Percentiles rank a stretch among this genome's conserved stretches.
These are phyloP conservation scores for Calocybe cyanea DNA, from an alignment of 768 basidiomycete species.

Conservation along the genomic window DNA sequence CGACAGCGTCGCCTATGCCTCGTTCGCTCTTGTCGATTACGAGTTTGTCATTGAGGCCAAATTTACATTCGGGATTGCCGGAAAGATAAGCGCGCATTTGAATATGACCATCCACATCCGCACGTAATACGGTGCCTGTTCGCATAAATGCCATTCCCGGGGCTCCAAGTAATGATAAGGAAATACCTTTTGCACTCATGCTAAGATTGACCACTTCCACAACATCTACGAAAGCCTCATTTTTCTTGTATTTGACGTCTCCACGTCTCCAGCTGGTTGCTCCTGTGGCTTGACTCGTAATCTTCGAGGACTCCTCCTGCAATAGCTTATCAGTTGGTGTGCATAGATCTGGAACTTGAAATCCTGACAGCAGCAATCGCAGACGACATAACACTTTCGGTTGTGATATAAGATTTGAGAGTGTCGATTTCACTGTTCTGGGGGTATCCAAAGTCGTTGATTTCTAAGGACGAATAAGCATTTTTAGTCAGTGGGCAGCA, in stretches of 20 bases:
- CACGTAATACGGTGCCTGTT: slow-evolving; percentile 82
- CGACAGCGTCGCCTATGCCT: slow-evolving; percentile 75
- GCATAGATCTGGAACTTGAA: neutral
- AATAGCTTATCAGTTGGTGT: slow-evolving; percentile 5
- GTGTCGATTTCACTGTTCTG: slow-evolving; percentile 99
- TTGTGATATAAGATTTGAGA: slow-evolving; percentile 96
- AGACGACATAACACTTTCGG: slow-evolving; percentile 88
- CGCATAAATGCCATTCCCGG: slow-evolving; percentile 3
- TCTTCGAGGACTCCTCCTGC: slow-evolving; percentile 96
- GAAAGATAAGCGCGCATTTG: slow-evolving; percentile 97
- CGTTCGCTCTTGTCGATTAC: slow-evolving; percentile 86
- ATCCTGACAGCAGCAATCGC: slow-evolving; percentile 73
- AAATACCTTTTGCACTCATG: slow-evolving; percentile 91
- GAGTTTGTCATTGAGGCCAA: slow-evolving; percentile 96
- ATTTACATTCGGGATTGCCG: slow-evolving; percentile 98
- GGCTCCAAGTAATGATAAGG: slow-evolving; percentile 13
- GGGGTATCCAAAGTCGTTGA: slow-evolving; percentile 98
- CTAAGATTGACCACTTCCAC: slow-evolving; percentile 94
- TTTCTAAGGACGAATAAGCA: slow-evolving; percentile 47
- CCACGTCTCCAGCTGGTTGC: slow-evolving; percentile 93
- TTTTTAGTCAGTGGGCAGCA: neutral
- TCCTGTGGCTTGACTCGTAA: slow-evolving; percentile 95
- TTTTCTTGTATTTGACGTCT: slow-evolving; percentile 99
- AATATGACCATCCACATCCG: slow-evolving; percentile 97
- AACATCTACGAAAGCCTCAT: slow-evolving; percentile 99